A percentile compares a stretch with the other conserved stretches of the same genome.
These are phyloP conservation scores for Rubroshorea leprosula DNA, from an alignment of 345 rosid genomes.

Conservation along the genomic window DNA sequence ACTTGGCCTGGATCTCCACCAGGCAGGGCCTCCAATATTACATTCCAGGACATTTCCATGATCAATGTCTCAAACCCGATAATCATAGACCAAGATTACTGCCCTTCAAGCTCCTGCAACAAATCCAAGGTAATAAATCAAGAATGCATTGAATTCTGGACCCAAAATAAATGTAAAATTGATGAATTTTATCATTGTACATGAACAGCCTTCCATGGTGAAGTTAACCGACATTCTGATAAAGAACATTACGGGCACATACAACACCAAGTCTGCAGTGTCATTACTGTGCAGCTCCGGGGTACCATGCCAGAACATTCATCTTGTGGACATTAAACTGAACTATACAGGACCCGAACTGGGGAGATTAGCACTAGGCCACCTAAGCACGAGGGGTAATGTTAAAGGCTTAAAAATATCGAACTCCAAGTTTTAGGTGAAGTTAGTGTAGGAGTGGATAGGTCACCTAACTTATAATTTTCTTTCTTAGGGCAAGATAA, in stretches of 20 bases:
- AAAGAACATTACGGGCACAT: constrained; percentile 47
- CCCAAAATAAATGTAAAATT: neutral
- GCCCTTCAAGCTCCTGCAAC: constrained; percentile 35
- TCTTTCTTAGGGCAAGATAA: no score
- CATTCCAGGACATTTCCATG: constrained; percentile 37
- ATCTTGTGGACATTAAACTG: constrained; percentile 26
- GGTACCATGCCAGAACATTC: constrained; percentile 39
- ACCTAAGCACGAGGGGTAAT: no score
- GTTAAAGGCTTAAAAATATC: no score
- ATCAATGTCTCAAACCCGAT: constrained; percentile 51
- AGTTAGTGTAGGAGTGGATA: no score
- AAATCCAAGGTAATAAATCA: constrained; percentile 15
- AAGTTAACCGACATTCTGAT: constrained; percentile 34
- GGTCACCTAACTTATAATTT: no score
- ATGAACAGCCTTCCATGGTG: constrained; percentile 45
- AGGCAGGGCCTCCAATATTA: constrained; percentile 27
- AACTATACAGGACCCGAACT: neutral
- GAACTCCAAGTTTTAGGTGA: no score
- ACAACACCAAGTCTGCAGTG: constrained; percentile 31
- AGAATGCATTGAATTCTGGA: no score
- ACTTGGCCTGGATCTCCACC: constrained; percentile 38
- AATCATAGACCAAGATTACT: constrained; percentile 47
- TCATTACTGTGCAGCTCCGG: constrained; percentile 40
- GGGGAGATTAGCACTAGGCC: no score
- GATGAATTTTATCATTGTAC: neutral